Evolutionary conservation across 2,329 filamentous ascomycete genomes (phyloP), one percentile per base, ranked within the genome.

Genomic region (Podosphaera aphanis): DNA sequence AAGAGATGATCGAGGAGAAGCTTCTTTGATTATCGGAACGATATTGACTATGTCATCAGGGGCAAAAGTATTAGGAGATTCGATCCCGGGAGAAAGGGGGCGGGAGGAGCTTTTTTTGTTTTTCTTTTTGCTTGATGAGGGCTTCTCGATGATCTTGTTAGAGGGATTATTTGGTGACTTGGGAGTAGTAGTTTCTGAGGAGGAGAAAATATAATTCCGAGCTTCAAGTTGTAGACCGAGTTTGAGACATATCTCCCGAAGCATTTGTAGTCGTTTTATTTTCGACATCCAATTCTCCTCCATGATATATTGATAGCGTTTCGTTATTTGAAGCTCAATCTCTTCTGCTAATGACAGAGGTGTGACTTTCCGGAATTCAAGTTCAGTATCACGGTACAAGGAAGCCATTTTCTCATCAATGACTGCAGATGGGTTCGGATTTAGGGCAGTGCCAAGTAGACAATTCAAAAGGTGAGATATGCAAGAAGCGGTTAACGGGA

Each of bases 21-120:
- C 90, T 60, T 98, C 86, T 68, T 95, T 95, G 57, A 95, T 74
- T 40, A 95, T 66, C 6, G 90, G 90, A n/a, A 94, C 83, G 49
- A 94, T 70, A 63, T 94, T 94, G 53, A 93, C 64, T 51, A 98
- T 72, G 55, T 98, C 85, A 49, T 93, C 85, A 0, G 83, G 68
- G 44, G 67, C 70, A 63, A 98, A 95, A 0, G 82, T 85, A 49
- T 62, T 61, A 53, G 55, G 62, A 49, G 61, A 69, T 53, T 54
- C 65, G n/a, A 21, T 61, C 38, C 56, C 49, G 29, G 58, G 55
- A 16, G 73, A 75, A 33, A 60, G 63, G 39, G 77, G 70, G 45
- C 69, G 67, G 10, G 29, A 23, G 11, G 5, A 21, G 2, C 66
- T 68, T 63, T 71, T 74, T 64, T 74, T 72, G 61, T 74, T 72